Evolutionary conservation across 768 basidiomycete genomes (phyloP), one percentile per base, ranked within the genome.

Genomic region (Russula sp.): DNA sequence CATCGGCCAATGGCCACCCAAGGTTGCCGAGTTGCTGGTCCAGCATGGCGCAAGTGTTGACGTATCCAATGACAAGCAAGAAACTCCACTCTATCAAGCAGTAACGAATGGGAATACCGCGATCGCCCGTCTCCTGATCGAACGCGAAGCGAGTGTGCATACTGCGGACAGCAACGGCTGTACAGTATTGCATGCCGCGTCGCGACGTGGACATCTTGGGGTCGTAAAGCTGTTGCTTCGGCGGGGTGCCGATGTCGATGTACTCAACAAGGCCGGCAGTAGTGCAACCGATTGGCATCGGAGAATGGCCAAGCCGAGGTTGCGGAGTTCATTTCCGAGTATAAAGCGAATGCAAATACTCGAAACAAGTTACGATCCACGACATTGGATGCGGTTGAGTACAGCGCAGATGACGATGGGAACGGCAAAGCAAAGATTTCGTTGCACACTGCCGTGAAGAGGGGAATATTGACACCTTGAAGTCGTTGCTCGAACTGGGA

Each of bases 391-490:
- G 11, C 46, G 9, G 4, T 11, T 24, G 10, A 48, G 11, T 3
- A 48, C 10, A 22, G 11, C 2, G 46, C 7, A 0, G n/a, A 34
- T 16, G 53, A 24, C 26, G 14, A 10, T 8, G 8, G 36, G 20
- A 20, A 28, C 6, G 34, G 11, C n/a, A 18, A 32, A 18, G 10
- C 24, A 28, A 14, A 18, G 16, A 3, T 8, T 34, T 18, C 59
- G n/a, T n/a, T 62, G n/a, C 59, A 55, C 22, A 13, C 22, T 14
- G 63, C 53, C 18, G 34, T 7, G n/a, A 55, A 44, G 48, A 55
- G 5, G 63, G 59, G 4, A 24, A 50, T 11, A 4, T 56, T 26
- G 36, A 22, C 13, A 14, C 24, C 9, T 26, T 64, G 30, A 36
- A 28, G 44, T 55, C 36, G 20, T 34, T 64, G 6, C 59, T 61